Conservation (phyloP, 2,329 filamentous ascomycete species). For the Pestalotiopsis sp. region DNA sequence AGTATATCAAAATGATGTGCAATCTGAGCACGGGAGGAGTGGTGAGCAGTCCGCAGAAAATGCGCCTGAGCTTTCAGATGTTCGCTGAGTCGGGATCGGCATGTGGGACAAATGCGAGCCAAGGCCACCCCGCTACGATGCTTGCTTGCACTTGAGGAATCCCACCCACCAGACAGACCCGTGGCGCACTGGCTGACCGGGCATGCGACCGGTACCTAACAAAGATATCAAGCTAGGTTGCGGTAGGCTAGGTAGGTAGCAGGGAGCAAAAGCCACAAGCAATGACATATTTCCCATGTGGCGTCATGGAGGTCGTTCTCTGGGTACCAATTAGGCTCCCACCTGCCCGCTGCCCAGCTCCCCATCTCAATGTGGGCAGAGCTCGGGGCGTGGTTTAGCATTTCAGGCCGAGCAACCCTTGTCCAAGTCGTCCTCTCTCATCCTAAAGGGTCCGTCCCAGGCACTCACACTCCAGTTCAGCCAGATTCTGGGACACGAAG, state of each 20-base stretch:
- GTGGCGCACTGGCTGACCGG: background rate
- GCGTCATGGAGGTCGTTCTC: background rate
- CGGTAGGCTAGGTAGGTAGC: background rate
- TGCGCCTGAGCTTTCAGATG: background rate
- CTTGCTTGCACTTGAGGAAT: background rate
- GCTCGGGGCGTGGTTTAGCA: background rate
- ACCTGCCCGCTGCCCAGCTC: background rate
- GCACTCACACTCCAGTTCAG: background rate
- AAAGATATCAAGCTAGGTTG: too few relatives aligned
- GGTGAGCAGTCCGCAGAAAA: background rate
- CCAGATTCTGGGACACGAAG: slow-evolving; percentile 6
- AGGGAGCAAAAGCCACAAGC: background rate
- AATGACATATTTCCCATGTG: background rate
- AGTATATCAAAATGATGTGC: background rate
- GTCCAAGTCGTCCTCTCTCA: background rate
- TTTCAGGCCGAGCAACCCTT: slow-evolving; percentile 7
- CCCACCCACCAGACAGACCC: background rate
- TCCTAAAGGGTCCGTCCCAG: background rate
- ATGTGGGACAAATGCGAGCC: background rate
- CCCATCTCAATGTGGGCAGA: background rate
- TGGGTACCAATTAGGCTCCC: background rate
- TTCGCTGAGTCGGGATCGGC: background rate
- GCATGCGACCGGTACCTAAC: too few relatives aligned
- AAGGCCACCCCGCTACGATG: background rate
- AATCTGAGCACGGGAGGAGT: background rate